Conservation (phyloP, 2,329 filamentous ascomycete genomes). For the Cladophialophora chaetospira region DNA sequence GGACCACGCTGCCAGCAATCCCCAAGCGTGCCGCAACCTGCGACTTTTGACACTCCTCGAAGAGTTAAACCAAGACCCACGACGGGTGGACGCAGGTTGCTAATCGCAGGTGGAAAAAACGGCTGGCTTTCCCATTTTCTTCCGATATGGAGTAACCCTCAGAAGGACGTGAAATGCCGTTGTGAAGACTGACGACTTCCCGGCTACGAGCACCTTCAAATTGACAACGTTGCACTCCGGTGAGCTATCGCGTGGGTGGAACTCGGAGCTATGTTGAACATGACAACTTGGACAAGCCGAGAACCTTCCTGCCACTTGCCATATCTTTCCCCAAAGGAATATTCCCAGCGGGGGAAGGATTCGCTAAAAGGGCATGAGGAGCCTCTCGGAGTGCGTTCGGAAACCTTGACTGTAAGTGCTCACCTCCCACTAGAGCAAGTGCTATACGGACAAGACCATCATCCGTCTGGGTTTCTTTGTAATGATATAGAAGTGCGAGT, state of each 20-base stretch:
- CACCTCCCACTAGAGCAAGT: not conserved
- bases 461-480: not conserved
- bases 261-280: not conserved
- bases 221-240: constrained; percentile 10
- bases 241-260: constrained; percentile 9
- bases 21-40: constrained; percentile 24
- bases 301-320: constrained; percentile 8
- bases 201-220: constrained; percentile 12
- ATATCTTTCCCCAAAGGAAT: not conserved
- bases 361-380: not conserved
- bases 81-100: constrained; percentile 25
- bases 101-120: constrained; percentile 22
- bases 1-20: constrained; percentile 22
- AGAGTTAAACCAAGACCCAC: constrained; percentile 27
- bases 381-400: not conserved
- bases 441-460: too few species aligned
- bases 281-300: not conserved
- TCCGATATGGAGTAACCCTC: constrained; percentile 6
- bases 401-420: not conserved
- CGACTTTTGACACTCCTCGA: constrained; percentile 26
- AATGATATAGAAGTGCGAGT: not conserved
- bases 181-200: not conserved
- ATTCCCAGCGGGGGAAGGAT: not conserved
- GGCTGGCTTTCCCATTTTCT: constrained; percentile 13
- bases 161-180: not conserved